phyloP scores from a whole-genome alignment of 768 basidiomycete species.

The Lactarius trivialis region DNA sequence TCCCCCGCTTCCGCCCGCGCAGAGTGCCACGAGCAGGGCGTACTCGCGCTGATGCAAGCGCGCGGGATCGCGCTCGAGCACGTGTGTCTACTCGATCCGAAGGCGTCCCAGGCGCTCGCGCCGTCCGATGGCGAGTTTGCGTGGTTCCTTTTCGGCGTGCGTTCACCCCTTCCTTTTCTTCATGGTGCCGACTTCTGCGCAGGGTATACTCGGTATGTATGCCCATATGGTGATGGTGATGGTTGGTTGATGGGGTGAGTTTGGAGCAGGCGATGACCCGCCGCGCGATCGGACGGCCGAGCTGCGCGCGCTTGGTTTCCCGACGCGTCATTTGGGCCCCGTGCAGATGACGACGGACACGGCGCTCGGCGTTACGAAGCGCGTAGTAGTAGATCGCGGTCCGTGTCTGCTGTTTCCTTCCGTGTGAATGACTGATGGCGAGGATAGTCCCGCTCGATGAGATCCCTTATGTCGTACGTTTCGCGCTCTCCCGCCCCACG shows the following conservation, averaged over 20 bases:
- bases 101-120: constrained; percentile 57
- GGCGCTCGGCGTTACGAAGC: constrained; percentile 84
- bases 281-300: constrained; percentile 90
- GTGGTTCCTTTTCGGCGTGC: constrained; percentile 83
- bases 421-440: background rate
- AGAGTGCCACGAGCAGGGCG: constrained; percentile 43
- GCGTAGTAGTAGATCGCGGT: constrained; percentile 70
- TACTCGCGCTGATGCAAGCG: constrained; percentile 53
- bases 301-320: constrained; percentile 81
- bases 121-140: constrained; percentile 78
- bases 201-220: constrained; percentile 55
- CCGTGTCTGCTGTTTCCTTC: constrained; percentile 18
- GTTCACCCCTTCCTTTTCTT: background rate
- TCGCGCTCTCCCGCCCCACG: background rate
- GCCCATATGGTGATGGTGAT: background rate
- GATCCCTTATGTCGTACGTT: constrained; percentile 67
- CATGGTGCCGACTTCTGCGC: background rate
- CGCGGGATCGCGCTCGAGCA: constrained; percentile 40
- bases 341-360: constrained; percentile 99
- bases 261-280: constrained; percentile 77
- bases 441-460: constrained; percentile 54
- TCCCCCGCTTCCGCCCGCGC: background rate
- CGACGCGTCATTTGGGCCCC: constrained; percentile 74
- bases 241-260: background rate
- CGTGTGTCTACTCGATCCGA: constrained; percentile 94